Evolutionary conservation across 2,329 filamentous ascomycete species (phyloP), one percentile per base, ranked within the genome.

Genomic region (Xylariaceae sp.): DNA sequence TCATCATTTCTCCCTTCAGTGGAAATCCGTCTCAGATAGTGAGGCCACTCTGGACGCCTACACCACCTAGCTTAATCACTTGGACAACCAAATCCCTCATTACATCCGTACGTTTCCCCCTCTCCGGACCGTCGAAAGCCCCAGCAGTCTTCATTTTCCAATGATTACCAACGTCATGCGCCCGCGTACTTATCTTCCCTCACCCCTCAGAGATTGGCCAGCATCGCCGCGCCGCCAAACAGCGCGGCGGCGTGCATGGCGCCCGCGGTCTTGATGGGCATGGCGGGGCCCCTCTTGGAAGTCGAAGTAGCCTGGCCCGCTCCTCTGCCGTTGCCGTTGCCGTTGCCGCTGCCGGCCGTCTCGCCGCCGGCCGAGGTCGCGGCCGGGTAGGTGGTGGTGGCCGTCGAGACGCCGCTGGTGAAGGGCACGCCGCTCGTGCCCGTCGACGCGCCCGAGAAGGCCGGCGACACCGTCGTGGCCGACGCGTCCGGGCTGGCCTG

Each of bases 371-470:
- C 50, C 12, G 46, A 51, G 11, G 52, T 54, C 1, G 53, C 59
- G 3, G 59, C 52, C 3, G 60, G 56, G 22, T 33, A 53, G 43
- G 37, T 60, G 2, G 44, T 57, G n/a, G 63, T 68, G 0, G 71
- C 57, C 2, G 60, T 58, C 1, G 67, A 50, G 22, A 76, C 57
- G 18, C 67, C 68, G 14, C 64, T 69, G 1, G 76, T 80, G 53
- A 74, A 79, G 0, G 76, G 73, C 5, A 64, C 51, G 11, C 57
- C 59, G 5, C 58, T 59, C 7, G 61, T 61, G 17, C 55, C 70
- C 6, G 65, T 61, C 5, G 61, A 64, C 4, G 72, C 77, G 36
- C 65, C 65, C 16, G 59, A 57, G 57, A 73, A 83, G 2, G 68
- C 77, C 4, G 70, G 64, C 0, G 60, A 50, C 23, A 72, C 68